Evolutionary conservation across 1,139 yeast genomes (phyloP).

Genomic region (Candida mesenterica): DNA sequence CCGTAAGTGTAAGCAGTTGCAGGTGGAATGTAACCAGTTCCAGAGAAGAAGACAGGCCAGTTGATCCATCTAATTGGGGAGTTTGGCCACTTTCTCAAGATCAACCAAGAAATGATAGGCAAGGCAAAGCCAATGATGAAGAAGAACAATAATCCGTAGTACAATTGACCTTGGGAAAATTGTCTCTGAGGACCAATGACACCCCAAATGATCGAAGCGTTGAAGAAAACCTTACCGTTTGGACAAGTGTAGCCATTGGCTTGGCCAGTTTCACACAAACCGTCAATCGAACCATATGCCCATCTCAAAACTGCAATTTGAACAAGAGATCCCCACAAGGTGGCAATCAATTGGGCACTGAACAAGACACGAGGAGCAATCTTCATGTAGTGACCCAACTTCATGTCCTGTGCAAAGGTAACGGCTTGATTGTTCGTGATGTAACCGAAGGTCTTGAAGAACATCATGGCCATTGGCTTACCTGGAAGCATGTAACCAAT

Average conservation of each 20-base stretch:
- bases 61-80: slow-evolving; percentile 44
- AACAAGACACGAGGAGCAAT: slow-evolving; percentile 47
- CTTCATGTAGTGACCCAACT: slow-evolving; percentile 55
- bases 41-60: slow-evolving; percentile 50
- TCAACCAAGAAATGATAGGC: slow-evolving; percentile 45
- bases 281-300: slow-evolving; percentile 42
- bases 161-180: slow-evolving; percentile 39
- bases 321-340: slow-evolving; percentile 45
- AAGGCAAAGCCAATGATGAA: slow-evolving; percentile 38
- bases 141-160: slow-evolving; percentile 40
- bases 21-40: slow-evolving; percentile 49
- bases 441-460: slow-evolving; percentile 47
- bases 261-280: slow-evolving; percentile 49
- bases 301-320: slow-evolving; percentile 47
- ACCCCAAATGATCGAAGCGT: slow-evolving; percentile 50
- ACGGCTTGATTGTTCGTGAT: slow-evolving; percentile 57
- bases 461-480: slow-evolving; percentile 48
- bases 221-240: slow-evolving; percentile 43
- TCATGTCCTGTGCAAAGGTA: slow-evolving; percentile 52
- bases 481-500: slow-evolving; percentile 50
- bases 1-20: slow-evolving; percentile 46
- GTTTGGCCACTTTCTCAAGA: slow-evolving; percentile 48
- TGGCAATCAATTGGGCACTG: slow-evolving; percentile 45
- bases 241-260: slow-evolving; percentile 40
- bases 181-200: slow-evolving; percentile 42